Base-by-base conservation (phyloP, 2,329 filamentous ascomycete species). In the Xylaria sp. region DNA sequence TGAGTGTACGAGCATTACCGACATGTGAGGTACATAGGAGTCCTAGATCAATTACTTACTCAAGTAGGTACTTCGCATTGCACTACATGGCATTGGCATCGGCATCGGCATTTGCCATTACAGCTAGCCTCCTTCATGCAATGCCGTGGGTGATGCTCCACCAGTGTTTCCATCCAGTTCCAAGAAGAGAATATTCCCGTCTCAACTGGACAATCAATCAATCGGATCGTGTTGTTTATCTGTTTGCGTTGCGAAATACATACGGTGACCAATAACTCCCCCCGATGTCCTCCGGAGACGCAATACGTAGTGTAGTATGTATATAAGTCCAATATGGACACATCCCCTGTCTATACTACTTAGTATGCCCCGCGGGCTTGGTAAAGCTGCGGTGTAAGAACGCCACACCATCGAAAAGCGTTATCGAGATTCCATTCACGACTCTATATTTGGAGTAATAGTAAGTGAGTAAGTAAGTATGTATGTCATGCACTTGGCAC, bases 81-180 rank as follows among this genome's bases (percentile, higher is more conserved):
- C 51, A 23, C 35, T 55, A 37, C 29, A 37, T 55, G 10, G 12
- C 29, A 35, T 10, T 55, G 10, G 12, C 29, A 35, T 10, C 32
- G 32, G 32, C 32, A 23, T 55, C 51, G 51, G 29, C 51, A 55
- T 35, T 55, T 37, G 10, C n/a, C 51, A 21, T 12, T 27, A 1
- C 48, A 51, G 48, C 3, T 23, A 51, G 35, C 9, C 12, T 35
- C 5, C 16, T 42, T 4, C 5, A 42, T 47, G 25, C 25, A 35
- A 13, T 44, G 47, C 64, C 37, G 23, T 50, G 32, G 8, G 5
- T 6, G 6, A 5, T 35, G 60, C 65, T 63, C 65, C 65, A 67
- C 65, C 42, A 8, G 60, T 3, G 35, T 27, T 63, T 63, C 65
- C 53, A 67, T 53, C 12, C 5, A 27, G 9, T 67, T 59, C 65